Evolutionary conservation across 306 rosid genomes (phyloP), one percentile per base, ranked within the genome.

Genomic region (Pyrus communis): DNA sequence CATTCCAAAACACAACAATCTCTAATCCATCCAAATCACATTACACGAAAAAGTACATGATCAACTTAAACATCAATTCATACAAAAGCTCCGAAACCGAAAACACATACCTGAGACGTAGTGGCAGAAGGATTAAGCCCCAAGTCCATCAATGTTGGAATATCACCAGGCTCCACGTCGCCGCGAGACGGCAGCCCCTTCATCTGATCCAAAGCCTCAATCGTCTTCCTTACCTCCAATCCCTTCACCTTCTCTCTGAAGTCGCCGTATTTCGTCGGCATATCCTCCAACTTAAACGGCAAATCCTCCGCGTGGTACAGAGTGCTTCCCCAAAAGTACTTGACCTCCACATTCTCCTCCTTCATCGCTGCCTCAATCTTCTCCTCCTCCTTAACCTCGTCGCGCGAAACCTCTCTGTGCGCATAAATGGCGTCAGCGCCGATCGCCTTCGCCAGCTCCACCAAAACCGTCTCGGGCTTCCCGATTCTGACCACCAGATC

Each of bases 311-410:
- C 42, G 66, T 96, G 99, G 66, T 83, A 91, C 88, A 96, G 72
- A 45, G 99, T 96, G 59, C 98, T 92, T 5, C 99, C 99, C 99
- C 99, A 92, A 46, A 87, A 91, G 85, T 87, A 92, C 91, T 92
- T 92, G 5, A 96, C 78, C 78, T 96, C 98, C 70, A 93, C 87
- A 81, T 85, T 89, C 86, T 93, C 98, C 38, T 95, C 93, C 58
- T 89, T 92, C 97, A 92, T 83, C 19, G 88, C 89, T 8, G 82
- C 73, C 83, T 88, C 96, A 59, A 95, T 83, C 84, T 21, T 87
- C 88, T 89, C 96, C 87, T 95, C 99, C 28, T 87, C 61, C 82
- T 86, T 89, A 23, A 82, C 92, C 89, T 92, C 98, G 23, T 92
- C 98, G 22, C 86, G 98, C 3, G 96, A 91, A 60, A 89, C 91